phyloP scores from a whole-genome alignment of 192 early-diverging fungal species.

The Funneliformis geosporum region DNA sequence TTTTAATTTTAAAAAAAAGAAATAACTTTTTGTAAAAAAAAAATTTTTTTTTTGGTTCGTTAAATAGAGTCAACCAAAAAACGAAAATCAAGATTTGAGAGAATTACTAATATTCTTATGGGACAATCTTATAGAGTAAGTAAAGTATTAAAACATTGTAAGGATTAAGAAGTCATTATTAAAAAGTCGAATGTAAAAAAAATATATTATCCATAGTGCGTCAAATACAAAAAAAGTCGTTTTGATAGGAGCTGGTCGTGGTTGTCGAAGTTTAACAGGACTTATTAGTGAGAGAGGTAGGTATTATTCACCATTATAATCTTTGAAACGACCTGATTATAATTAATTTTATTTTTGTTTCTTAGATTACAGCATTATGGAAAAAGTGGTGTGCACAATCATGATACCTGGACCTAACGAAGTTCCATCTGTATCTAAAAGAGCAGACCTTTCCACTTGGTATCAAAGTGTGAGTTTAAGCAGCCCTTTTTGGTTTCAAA shows the following conservation, averaged over 20 bases:
- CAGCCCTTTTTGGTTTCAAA: background rate
- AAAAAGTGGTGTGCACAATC: slow-evolving; percentile 40
- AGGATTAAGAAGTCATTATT: slow-evolving; percentile 19
- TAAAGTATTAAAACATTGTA: slow-evolving; percentile 35
- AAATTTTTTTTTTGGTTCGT: background rate
- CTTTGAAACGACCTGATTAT: background rate
- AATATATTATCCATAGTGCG: background rate
- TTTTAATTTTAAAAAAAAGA: too few relatives aligned
- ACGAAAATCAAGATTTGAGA: slow-evolving; percentile 36
- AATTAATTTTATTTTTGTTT: background rate
- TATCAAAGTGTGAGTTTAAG: slow-evolving; percentile 12
- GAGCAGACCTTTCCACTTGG: slow-evolving; percentile 24
- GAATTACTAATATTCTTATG: slow-evolving; percentile 40
- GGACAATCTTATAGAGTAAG: slow-evolving; percentile 36
- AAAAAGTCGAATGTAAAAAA: too few relatives aligned
- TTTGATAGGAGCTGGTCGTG: slow-evolving; percentile 40
- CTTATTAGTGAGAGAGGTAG: slow-evolving; percentile 43
- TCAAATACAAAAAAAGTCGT: slow-evolving; percentile 32
- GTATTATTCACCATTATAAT: background rate
- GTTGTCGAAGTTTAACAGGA: slow-evolving; percentile 39
- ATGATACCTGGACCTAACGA: slow-evolving; percentile 39
- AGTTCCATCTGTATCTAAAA: slow-evolving; percentile 40
- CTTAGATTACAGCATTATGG: slow-evolving; percentile 35
- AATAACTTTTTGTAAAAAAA: background rate
- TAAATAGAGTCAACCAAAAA: slow-evolving; percentile 35